A percentile compares a stretch with the other conserved stretches of the same genome.
Evolutionary conservation across 2,329 filamentous ascomycete genomes (phyloP).

Genomic region (Colletotrichum costaricense): DNA sequence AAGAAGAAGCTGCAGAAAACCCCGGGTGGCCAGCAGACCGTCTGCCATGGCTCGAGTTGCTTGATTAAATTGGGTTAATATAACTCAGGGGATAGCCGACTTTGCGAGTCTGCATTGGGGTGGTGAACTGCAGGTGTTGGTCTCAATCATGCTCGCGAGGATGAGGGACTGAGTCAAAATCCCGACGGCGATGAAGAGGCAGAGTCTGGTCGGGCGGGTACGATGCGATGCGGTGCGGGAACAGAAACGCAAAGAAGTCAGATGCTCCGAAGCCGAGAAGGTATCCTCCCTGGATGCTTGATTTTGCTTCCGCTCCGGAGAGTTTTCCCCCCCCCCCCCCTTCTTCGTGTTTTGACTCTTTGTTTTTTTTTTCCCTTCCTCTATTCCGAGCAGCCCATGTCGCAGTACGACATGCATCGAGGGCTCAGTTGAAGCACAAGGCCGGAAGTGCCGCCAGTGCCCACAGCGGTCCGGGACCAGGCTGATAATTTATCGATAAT

Average conservation of each 20-base stretch:
- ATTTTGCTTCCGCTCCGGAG: constrained; percentile 14
- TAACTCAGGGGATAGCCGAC: constrained; percentile 20
- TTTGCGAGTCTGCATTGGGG: neutral
- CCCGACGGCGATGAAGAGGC: constrained; percentile 19
- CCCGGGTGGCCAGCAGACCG: constrained; percentile 7
- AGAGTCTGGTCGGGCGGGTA: constrained; percentile 11
- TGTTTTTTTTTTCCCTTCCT: neutral
- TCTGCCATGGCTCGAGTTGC: constrained; percentile 1
- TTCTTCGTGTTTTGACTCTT: constrained; percentile 6
- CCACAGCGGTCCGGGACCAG: constrained; percentile 9
- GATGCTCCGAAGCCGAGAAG: constrained; percentile 11
- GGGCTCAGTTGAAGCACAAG: neutral
- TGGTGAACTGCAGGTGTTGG: neutral
- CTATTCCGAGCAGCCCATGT: constrained; percentile 12
- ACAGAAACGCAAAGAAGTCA: constrained; percentile 3
- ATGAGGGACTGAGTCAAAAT: constrained; percentile 15
- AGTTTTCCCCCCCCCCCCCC: neutral
- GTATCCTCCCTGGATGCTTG: constrained; percentile 16
- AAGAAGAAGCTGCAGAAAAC: constrained; percentile 22
- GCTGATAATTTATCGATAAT: neutral
- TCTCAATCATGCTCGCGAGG: neutral
- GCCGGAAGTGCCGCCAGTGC: constrained; percentile 19
- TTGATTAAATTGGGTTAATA: constrained; percentile 32
- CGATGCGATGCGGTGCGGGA: constrained; percentile 11
- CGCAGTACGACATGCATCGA: neutral